Evolutionary conservation across 2,329 filamentous ascomycete genomes (phyloP).

Genomic region (Epichloe uncinata): DNA sequence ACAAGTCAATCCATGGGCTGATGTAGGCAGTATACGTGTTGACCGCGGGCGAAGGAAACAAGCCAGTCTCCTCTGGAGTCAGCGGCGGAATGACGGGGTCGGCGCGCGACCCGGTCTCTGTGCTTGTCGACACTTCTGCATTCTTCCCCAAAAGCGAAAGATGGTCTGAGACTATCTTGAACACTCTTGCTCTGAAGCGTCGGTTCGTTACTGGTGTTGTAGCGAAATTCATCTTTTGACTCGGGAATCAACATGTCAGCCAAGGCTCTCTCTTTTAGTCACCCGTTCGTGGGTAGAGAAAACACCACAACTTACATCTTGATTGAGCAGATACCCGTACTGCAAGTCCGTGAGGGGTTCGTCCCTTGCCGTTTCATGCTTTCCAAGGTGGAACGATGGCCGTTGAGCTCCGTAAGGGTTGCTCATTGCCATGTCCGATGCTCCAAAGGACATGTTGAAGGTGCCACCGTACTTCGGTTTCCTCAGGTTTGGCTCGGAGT

Average conservation of each 20-base stretch:
- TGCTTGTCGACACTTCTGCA: conserved; percentile 25
- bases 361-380: conserved; percentile 54
- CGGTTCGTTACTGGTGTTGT: conserved; percentile 66
- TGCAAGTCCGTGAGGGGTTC: conserved; percentile 49
- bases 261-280: neutral
- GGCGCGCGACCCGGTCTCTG: conserved; percentile 31
- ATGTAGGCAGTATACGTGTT: conserved; percentile 64
- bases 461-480: no score
- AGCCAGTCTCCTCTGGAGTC: conserved; percentile 63
- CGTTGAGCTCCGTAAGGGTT: conserved; percentile 18
- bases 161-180: conserved; percentile 46
- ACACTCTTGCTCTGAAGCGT: conserved; percentile 56
- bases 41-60: conserved; percentile 55
- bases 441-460: conserved; percentile 12
- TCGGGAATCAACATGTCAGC: neutral
- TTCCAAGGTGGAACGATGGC: conserved; percentile 53
- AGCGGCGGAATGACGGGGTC: conserved; percentile 53
- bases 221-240: conserved; percentile 57
- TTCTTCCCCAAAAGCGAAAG: conserved; percentile 30
- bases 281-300: neutral
- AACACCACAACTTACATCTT: conserved; percentile 42
- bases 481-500: neutral
- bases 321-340: conserved; percentile 53
- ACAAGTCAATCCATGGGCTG: conserved; percentile 90
- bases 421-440: conserved; percentile 10